phyloP scores from a whole-genome alignment of 2,329 filamentous ascomycete species.

The Microcera coccophila region DNA sequence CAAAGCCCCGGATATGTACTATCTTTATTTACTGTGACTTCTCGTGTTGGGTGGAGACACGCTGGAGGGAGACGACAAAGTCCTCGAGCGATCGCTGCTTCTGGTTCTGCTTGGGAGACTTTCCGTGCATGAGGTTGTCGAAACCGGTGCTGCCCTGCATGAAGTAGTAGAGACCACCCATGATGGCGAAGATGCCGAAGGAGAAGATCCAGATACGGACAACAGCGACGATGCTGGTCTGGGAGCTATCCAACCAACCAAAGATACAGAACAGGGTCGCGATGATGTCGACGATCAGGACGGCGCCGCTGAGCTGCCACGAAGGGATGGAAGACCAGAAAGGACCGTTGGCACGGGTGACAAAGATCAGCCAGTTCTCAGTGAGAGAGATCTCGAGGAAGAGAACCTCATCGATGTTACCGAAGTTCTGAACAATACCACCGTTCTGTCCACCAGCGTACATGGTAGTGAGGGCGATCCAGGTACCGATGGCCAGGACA shows the following conservation, averaged over 20 bases:
- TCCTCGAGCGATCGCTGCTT: conserved; percentile 85
- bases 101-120: conserved; percentile 73
- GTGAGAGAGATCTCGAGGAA: conserved; percentile 89
- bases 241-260: conserved; percentile 69
- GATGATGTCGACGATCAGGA: conserved; percentile 75
- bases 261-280: conserved; percentile 84
- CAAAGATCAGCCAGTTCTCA: conserved; percentile 96
- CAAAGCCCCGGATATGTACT: conserved; percentile 37
- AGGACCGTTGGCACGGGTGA: conserved; percentile 86
- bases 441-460: conserved; percentile 63
- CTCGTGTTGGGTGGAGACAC: conserved; percentile 88
- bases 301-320: conserved; percentile 76
- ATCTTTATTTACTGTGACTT: conserved; percentile 64
- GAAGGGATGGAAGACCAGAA: conserved; percentile 90
- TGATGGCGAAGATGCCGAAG: conserved; percentile 81
- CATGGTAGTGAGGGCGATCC: conserved; percentile 87
- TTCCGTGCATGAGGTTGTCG: conserved; percentile 91
- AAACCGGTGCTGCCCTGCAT: conserved; percentile 77
- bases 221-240: conserved; percentile 76
- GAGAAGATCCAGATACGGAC: conserved; percentile 90
- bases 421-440: conserved; percentile 87
- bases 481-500: conserved; percentile 77
- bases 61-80: conserved; percentile 85
- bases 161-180: conserved; percentile 71
- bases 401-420: conserved; percentile 74